phyloP scores from a whole-genome alignment of 768 basidiomycete genomes.

The Lyophyllum decastes region DNA sequence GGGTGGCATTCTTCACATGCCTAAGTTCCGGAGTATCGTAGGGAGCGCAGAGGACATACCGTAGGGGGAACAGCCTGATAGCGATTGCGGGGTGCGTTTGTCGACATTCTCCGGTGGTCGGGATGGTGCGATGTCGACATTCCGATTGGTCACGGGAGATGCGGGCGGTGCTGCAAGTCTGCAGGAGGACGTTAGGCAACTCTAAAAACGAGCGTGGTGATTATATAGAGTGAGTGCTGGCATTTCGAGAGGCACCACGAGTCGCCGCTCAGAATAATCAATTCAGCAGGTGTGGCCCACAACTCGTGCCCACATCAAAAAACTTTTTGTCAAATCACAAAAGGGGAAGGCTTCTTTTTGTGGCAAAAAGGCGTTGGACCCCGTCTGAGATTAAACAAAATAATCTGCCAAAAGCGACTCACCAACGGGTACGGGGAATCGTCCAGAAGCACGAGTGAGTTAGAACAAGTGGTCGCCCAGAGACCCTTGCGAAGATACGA shows the following conservation, averaged over 20 bases:
- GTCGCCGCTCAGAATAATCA: not conserved
- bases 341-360: slow-evolving; percentile 10
- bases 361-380: not conserved
- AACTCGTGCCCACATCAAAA: not conserved
- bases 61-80: slow-evolving; percentile 19
- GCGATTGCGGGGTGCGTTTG: slow-evolving; percentile 23
- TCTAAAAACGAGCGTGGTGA: slow-evolving; percentile 9
- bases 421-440: not conserved
- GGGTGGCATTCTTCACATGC: slow-evolving; percentile 9
- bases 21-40: slow-evolving; percentile 5
- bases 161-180: slow-evolving; percentile 1
- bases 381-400: not conserved
- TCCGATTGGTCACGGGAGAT: slow-evolving; percentile 9
- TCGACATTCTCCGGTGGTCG: slow-evolving; percentile 19
- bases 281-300: not conserved
- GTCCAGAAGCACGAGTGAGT: not conserved
- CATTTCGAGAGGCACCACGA: not conserved
- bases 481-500: slow-evolving; percentile 4
- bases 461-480: slow-evolving; percentile 1
- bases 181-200: slow-evolving; percentile 14
- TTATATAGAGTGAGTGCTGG: slow-evolving; percentile 16
- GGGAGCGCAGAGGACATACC: too few species aligned
- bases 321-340: slow-evolving; percentile 4
- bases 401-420: not conserved
- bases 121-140: slow-evolving; percentile 20